Base-by-base conservation (phyloP, 2,329 filamentous ascomycete genomes). In the Blastomyces silverae region DNA sequence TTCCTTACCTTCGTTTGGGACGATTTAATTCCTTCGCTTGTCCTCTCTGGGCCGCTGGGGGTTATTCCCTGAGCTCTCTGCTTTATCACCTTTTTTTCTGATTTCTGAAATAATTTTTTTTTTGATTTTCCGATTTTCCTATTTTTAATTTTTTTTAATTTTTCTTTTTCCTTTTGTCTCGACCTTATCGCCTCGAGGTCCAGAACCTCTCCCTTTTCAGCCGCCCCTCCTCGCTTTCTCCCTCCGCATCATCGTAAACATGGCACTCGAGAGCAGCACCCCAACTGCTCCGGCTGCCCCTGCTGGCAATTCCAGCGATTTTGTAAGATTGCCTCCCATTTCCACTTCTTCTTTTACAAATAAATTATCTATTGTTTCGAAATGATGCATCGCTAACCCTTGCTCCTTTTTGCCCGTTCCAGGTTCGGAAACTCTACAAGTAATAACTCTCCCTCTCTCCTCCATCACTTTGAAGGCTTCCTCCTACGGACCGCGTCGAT, bases 371-470 rank as follows among this genome's bases (percentile, higher is more conserved):
- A 17, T 28, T 28, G 56, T 68, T 58, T 62, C 64, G 52, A 22
- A 52, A 52, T 60, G 55, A 53, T 59, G 42, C 46, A 52, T 52
- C 31, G 60, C 64, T 62, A 28, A 64, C 37, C 66, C 69, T 65
- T 69, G 72, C 78, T 72, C 78, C 68, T 65, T 56, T 63, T 61
- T 57, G 61, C 56, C 39, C 68, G 63, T 68, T 64, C 28, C 65
- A 97, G 92, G 92, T 97, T 80, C 92, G 93, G 82, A 97, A 97
- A 81, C 83, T 97, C 70, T 97, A 97, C 84, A 96, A 96, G 93
- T 97, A 87, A 34, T 28, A 79, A 84, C 3, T 37, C 66, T 64
- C 61, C 55, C 42, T n/a, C 48, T 13, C n/a, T n/a, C n/a, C 20
- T 13, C 39, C 39, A 42, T 11, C 2, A 42, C 39, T 7, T 42